These are phyloP conservation scores for Abrus pulchellus DNA, from an alignment of 306 rosid species.

Conservation along the genomic window DNA sequence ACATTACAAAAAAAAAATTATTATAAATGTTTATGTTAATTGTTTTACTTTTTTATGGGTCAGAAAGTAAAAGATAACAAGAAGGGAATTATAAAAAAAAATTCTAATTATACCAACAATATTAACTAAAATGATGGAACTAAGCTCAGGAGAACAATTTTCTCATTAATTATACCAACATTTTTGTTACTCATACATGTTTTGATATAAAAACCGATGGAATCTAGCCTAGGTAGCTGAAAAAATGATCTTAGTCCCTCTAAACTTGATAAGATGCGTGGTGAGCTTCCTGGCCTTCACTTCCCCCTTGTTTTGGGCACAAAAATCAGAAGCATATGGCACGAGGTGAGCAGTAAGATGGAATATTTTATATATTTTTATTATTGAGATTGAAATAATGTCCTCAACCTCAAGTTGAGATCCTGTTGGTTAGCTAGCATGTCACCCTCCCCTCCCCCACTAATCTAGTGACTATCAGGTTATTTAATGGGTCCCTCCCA, in stretches of 20 bases:
- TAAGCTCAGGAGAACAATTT: no score
- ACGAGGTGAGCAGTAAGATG: conserved; percentile 31
- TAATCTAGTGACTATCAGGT: conserved; percentile 19
- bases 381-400: neutral
- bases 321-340: neutral
- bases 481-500: conserved; percentile 36
- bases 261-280: neutral
- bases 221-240: neutral
- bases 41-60: no score
- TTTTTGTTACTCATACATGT: neutral
- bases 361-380: neutral
- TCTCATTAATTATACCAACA: no score
- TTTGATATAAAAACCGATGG: neutral
- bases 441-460: conserved; percentile 44
- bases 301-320: conserved; percentile 5
- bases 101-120: no score
- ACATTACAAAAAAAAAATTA: no score
- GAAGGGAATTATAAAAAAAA: no score
- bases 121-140: no score
- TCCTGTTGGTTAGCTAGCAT: conserved; percentile 26
- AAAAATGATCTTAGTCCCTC: neutral
- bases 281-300: conserved; percentile 28
- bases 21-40: no score
- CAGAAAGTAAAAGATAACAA: no score
- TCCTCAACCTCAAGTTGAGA: neutral